phyloP scores from a whole-genome alignment of 805 yeast genomes.

The Yamadazyma paraphyllophila region DNA sequence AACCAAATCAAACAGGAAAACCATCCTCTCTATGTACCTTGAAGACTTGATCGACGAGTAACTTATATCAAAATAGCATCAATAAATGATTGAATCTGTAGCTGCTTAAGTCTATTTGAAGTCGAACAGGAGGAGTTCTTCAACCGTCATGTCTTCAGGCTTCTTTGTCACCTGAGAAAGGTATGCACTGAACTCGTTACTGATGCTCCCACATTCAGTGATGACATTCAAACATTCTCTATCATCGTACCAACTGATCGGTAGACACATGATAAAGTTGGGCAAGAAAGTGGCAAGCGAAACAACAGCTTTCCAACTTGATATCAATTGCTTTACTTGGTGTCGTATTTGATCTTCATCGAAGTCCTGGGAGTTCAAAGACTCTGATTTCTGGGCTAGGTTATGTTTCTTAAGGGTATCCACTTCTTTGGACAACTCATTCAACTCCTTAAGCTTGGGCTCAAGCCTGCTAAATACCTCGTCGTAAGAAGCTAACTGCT shows the following conservation, averaged over 20 bases:
- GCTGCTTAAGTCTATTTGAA: neutral
- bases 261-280: slow-evolving; percentile 29
- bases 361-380: neutral
- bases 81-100: neutral
- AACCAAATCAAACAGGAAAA: slow-evolving; percentile 27
- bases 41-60: slow-evolving; percentile 46
- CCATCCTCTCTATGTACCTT: slow-evolving; percentile 49
- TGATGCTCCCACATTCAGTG: slow-evolving; percentile 24
- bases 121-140: slow-evolving; percentile 22
- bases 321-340: slow-evolving; percentile 4
- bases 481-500: slow-evolving; percentile 6
- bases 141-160: slow-evolving; percentile 13
- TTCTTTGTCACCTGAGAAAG: slow-evolving; percentile 18
- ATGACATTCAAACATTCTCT: slow-evolving; percentile 24
- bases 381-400: neutral
- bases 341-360: slow-evolving; percentile 1
- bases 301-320: slow-evolving; percentile 11
- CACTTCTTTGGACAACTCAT: slow-evolving; percentile 14
- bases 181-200: slow-evolving; percentile 19
- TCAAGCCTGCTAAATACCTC: slow-evolving; percentile 12
- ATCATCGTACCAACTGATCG: slow-evolving; percentile 38
- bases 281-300: slow-evolving; percentile 26
- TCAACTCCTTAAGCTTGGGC: slow-evolving; percentile 20
- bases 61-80: neutral
- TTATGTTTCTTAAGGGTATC: neutral